Evolutionary conservation across 106 monocot species (phyloP).

Genomic region (Dioscorea zingiberensis): DNA sequence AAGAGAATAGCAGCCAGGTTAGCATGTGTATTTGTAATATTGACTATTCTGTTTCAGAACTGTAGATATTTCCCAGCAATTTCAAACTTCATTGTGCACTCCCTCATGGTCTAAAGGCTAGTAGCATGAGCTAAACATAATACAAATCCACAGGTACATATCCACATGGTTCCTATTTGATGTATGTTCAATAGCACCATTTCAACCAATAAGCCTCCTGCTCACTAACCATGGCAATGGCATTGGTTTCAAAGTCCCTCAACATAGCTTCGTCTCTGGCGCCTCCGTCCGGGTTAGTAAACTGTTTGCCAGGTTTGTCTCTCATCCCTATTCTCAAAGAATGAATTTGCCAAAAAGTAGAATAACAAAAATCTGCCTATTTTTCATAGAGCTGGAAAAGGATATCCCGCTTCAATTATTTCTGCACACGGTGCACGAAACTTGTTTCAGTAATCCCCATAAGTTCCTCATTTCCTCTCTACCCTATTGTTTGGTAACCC

Average conservation of each 20-base stretch:
- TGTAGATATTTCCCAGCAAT: not conserved
- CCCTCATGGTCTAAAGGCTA: not conserved
- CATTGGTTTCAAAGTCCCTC: slow-evolving; percentile 45
- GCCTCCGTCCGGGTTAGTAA: slow-evolving; percentile 60
- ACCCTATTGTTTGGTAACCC: not conserved
- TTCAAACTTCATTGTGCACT: not conserved
- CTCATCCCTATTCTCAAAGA: not conserved
- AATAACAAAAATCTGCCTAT: no score
- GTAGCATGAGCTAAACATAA: not conserved
- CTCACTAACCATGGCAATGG: slow-evolving; percentile 22
- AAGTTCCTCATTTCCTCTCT: slow-evolving; percentile 1
- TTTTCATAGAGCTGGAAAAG: slow-evolving; percentile 62
- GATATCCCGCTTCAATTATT: slow-evolving; percentile 75
- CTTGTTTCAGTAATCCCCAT: slow-evolving; percentile 36
- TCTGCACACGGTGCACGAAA: slow-evolving; percentile 71
- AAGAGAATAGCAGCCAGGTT: slow-evolving; percentile 57
- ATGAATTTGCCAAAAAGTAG: not conserved
- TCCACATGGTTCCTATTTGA: slow-evolving; percentile 72
- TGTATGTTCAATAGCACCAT: slow-evolving; percentile 56
- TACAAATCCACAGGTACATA: slow-evolving; percentile 36
- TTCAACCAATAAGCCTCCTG: slow-evolving; percentile 49
- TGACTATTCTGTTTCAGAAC: not conserved
- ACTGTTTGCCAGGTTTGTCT: slow-evolving; percentile 55
- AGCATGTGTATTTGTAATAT: not conserved
- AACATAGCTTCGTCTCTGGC: slow-evolving; percentile 69